Conservation (phyloP, 768 basidiomycete genomes). For the Naganishia onofrii region DNA sequence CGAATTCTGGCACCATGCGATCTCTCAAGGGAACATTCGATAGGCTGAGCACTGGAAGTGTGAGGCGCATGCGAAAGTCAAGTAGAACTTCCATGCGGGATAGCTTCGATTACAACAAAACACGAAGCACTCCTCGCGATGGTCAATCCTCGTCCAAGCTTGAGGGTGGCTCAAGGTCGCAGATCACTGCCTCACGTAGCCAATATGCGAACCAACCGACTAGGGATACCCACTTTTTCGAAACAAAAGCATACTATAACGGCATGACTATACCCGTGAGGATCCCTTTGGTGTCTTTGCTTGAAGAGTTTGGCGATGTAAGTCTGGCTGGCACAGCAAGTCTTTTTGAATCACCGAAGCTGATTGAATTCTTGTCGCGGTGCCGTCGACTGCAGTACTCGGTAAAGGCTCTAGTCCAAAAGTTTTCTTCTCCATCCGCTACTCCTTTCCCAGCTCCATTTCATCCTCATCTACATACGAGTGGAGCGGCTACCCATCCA, state of each 20-base stretch:
- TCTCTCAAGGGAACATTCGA: slow-evolving; percentile 25
- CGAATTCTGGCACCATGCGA: slow-evolving; percentile 1
- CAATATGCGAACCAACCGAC: background rate
- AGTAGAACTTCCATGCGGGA: slow-evolving; percentile 22
- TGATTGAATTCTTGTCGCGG: background rate
- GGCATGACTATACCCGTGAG: slow-evolving; percentile 80
- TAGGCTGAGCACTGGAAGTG: slow-evolving; percentile 12
- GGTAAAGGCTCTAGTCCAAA: slow-evolving; percentile 80
- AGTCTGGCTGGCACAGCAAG: slow-evolving; percentile 45
- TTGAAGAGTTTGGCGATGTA: slow-evolving; percentile 96
- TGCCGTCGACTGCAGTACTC: slow-evolving; percentile 68
- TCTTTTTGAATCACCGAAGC: slow-evolving; percentile 26
- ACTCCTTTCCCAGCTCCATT: slow-evolving; percentile 61
- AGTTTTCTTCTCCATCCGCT: slow-evolving; percentile 64
- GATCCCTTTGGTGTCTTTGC: slow-evolving; percentile 81
- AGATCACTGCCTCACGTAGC: background rate
- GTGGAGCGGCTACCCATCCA: slow-evolving; percentile 83
- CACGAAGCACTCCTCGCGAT: slow-evolving; percentile 31
- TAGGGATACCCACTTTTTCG: slow-evolving; percentile 92
- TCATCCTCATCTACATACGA: slow-evolving; percentile 91
- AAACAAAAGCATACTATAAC: slow-evolving; percentile 78
- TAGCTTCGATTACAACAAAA: slow-evolving; percentile 21
- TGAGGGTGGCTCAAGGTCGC: background rate
- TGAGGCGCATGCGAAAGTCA: slow-evolving; percentile 28
- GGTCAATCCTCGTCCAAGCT: slow-evolving; percentile 21